Base-by-base conservation (phyloP, 305 asterid genomes). In the Rubia tinctorum region DNA sequence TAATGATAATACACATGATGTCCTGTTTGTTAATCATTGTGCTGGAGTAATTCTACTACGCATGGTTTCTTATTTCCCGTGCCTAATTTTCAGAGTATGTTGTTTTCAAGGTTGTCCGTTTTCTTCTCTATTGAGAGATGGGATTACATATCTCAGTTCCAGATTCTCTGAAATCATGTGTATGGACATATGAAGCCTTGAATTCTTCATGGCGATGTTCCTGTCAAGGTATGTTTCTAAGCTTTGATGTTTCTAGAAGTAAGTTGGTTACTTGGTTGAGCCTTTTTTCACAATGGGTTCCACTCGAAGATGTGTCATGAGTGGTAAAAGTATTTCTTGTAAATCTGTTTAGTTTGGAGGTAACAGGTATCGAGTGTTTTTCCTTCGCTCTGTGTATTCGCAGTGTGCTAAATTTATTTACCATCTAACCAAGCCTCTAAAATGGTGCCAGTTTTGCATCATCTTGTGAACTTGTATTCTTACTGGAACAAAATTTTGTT, bases 1-100 rank as follows among this genome's bases (percentile, higher is more conserved):
- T 49, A 49, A 3, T 45, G 5, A 11, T 45, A 11, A 2, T 49
- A 49, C 55, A 49, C 55, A 51, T 43, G 40, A 51, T 56, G 47
- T 42, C 37, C 22, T n/a, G 66, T 17, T n/a, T 11, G 13, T 42
- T 4, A 20, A 77, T 67, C 77, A 34, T 67, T 60, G 43, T 45
- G 12, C 37, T 66, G 45, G 10, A 67, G 74, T 49, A 56, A 72
- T 39, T 77, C 72, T 27, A 66, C 51, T 51, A 72, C 66, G 23
- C 58, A 61, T 5, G 70, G 77, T 47, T 13, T 3, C 55, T 14
- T 49, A 49, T 49, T 49, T 47, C n/a, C 59, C 6, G 23, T 53
- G 8, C 22, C 20, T 17, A 4, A 4, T 15, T 51, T 51, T 51
- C 58, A 14, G 39, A 34, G 0, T 34, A 34, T 34, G 39, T 34